A percentile compares a stretch with the other conserved stretches of the same genome.
Evolutionary conservation across 192 early-diverging fungal species (phyloP).

Genomic region (Coemansia sp.): DNA sequence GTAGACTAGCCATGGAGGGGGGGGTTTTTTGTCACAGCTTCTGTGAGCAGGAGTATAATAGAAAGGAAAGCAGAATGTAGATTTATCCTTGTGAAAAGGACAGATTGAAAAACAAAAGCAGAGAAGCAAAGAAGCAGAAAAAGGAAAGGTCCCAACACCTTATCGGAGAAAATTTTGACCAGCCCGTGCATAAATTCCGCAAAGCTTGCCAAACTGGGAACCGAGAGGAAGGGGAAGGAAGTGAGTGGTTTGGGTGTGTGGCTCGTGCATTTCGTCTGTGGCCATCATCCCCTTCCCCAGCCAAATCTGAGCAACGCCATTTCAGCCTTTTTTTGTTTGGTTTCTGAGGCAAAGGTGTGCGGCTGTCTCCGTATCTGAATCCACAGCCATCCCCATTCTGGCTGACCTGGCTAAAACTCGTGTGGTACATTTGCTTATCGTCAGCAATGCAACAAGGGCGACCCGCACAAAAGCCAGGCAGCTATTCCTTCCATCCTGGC

Average conservation of each 20-base stretch:
- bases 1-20: constrained; percentile 43
- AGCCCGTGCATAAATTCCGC: neutral
- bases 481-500: constrained; percentile 1
- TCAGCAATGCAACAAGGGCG: neutral
- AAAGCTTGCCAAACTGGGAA: neutral
- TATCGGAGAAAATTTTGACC: constrained; percentile 19
- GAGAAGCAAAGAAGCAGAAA: neutral
- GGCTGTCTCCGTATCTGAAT: too few species aligned
- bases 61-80: neutral
- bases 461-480: neutral
- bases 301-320: neutral
- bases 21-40: constrained; percentile 3
- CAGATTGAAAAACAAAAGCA: neutral
- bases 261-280: neutral
- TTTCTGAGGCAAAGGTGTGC: too few species aligned
- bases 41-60: neutral
- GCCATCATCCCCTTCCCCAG: too few species aligned
- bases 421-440: neutral
- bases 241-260: too few species aligned
- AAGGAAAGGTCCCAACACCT: neutral
- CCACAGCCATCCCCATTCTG: too few species aligned
- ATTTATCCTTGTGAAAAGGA: neutral
- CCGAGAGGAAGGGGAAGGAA: neutral
- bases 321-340: too few species aligned
- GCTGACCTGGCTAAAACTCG: too few species aligned